These are phyloP conservation scores for Penicillium daleae DNA, from an alignment of 495 filamentous ascomycete species.

Conservation along the genomic window DNA sequence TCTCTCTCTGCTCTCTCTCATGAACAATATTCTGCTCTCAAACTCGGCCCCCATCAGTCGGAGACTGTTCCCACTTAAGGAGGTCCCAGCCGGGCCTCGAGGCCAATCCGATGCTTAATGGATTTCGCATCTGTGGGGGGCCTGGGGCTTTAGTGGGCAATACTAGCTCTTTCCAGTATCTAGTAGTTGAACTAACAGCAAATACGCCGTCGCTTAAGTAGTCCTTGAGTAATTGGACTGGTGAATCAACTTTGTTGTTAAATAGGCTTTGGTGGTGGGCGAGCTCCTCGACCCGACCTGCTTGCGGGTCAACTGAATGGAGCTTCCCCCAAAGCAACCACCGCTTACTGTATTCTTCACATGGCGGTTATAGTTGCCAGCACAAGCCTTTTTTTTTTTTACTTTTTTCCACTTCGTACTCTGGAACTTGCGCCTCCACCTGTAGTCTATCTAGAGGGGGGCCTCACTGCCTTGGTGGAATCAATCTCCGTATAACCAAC, in stretches of 20 bases:
- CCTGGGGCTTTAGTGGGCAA: neutral
- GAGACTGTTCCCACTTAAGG: neutral
- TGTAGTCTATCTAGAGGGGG: neutral
- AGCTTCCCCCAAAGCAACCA: neutral
- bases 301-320: neutral
- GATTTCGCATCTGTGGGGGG: neutral
- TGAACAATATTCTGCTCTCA: neutral
- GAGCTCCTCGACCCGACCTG: neutral
- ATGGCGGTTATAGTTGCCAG: neutral
- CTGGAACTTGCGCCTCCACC: neutral
- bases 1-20: neutral
- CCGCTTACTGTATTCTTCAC: neutral
- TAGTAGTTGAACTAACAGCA: neutral
- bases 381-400: neutral
- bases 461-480: neutral
- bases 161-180: neutral
- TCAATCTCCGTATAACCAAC: no score
- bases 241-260: no score
- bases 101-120: conserved; percentile 1
- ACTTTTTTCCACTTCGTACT: neutral
- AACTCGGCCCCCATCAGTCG: neutral
- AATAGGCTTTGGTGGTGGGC: no score
- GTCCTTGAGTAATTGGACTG: no score
- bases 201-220: neutral
- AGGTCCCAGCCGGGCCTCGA: neutral